phyloP scores from a whole-genome alignment of 306 rosid genomes.

The Acacia acuminata region DNA sequence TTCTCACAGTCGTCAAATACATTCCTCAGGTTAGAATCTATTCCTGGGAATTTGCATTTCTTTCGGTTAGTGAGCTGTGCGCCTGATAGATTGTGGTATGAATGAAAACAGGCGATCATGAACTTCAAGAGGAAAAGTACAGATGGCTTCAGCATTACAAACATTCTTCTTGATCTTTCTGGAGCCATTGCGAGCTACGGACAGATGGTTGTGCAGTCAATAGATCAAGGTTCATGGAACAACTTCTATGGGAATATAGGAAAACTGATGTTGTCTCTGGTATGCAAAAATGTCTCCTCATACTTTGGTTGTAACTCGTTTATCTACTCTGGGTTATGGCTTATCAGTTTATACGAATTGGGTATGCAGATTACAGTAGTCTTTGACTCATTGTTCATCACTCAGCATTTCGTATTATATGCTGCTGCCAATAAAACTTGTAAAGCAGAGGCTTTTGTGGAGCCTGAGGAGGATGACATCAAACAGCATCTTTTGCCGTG shows the following conservation, averaged over 20 bases:
- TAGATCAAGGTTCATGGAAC: slow-evolving; percentile 71
- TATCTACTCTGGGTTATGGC: slow-evolving; percentile 15
- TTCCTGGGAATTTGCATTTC: too few relatives aligned
- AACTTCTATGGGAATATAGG: slow-evolving; percentile 92
- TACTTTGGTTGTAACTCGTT: background rate
- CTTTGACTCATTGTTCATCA: slow-evolving; percentile 63
- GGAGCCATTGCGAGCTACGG: too few relatives aligned
- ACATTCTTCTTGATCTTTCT: too few relatives aligned
- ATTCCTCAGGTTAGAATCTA: slow-evolving; percentile 84
- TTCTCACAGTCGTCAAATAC: slow-evolving; percentile 78
- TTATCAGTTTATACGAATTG: background rate
- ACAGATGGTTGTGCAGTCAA: too few relatives aligned
- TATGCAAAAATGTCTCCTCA: slow-evolving; percentile 42
- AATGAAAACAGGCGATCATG: too few relatives aligned
- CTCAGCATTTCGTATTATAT: slow-evolving; percentile 46
- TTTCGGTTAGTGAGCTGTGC: too few relatives aligned
- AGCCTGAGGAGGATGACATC: slow-evolving; percentile 34
- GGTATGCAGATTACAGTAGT: slow-evolving; percentile 4
- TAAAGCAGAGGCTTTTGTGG: background rate
- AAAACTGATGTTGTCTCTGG: slow-evolving; percentile 83
- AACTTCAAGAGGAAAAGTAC: too few relatives aligned
- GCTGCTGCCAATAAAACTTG: slow-evolving; percentile 17
- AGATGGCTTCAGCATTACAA: too few relatives aligned
- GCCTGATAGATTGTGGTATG: too few relatives aligned
- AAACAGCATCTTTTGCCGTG: slow-evolving; percentile 37